Base-by-base conservation (phyloP, 257 asterid genomes). In the Schizonepeta tenuifolia region DNA sequence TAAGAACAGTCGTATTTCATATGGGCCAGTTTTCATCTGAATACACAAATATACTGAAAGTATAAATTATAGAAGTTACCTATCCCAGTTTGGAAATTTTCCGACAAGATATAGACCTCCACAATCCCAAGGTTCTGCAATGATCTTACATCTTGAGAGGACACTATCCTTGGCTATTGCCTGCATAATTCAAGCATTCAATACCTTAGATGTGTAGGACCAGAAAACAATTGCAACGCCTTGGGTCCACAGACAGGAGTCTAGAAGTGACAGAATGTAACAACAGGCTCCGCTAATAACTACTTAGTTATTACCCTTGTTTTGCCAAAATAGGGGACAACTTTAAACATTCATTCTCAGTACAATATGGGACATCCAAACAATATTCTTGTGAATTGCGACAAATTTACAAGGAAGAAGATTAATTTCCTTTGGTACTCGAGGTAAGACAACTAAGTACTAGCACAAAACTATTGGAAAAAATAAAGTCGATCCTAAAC, bases 61-160 rank as follows among this genome's bases (percentile, higher is more conserved):
- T 5, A 21, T 26, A 72, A 36, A 31, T 14, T 43, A 22, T 58
- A 26, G 61, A 28, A 69, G 47, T 82, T 91, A 95, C 99, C 99
- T 76, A 74, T 95, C 99, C 99, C 99, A 95, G 79, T 95, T 95
- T 5, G 99, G 99, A 84, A 95, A 95, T 67, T 83, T 86, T 70
- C 99, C 99, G 28, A 95, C 99, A 71, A 95, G 97, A 85, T 95
- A 95, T 56, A 95, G 90, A 26, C 96, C 99, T 77, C 98, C 98
- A 79, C 99, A 95, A 75, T 91, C 98, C 98, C 99, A 95, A 75
- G 99, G 98, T 79, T 95, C 99, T 24, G 98, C 88, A 75, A 95
- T 92, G 74, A 91, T 83, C 84, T 95, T 95, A 70, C 96, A 94
- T 80, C 97, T 90, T 47, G 98, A 90, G n/a, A 95, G 84, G 79